Evolutionary conservation across 768 basidiomycete species (phyloP).

Genomic region (Hygrophorus pudorinus): DNA sequence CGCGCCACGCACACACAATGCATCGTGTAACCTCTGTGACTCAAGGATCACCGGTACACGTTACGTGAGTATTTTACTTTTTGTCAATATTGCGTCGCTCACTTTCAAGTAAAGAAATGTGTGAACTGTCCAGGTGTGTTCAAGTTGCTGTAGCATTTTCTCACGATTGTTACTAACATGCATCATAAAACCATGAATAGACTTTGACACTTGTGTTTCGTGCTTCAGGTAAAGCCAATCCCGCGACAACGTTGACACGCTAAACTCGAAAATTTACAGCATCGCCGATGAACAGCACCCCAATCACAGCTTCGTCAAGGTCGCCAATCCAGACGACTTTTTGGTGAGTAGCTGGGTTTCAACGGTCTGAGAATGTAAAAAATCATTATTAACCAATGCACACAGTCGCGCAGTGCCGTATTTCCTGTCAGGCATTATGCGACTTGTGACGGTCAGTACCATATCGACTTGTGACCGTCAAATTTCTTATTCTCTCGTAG

Average conservation of each 20-base stretch:
- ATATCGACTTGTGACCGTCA: neutral
- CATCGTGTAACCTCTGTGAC: conserved; percentile 72
- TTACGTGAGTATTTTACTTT: conserved; percentile 41
- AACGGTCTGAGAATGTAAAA: neutral
- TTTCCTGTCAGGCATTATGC: conserved; percentile 35
- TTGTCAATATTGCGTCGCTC: conserved; percentile 2
- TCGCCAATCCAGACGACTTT: conserved; percentile 43
- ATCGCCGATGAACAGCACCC: conserved; percentile 73
- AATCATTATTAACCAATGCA: no score
- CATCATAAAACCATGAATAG: conserved; percentile 14
- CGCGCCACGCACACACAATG: conserved; percentile 40
- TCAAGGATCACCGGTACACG: conserved; percentile 59
- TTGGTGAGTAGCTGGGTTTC: conserved; percentile 34
- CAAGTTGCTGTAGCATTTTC: neutral
- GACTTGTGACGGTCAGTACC: conserved; percentile 43
- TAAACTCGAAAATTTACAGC: conserved; percentile 19
- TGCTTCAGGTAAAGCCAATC: conserved; percentile 46
- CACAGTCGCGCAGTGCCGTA: conserved; percentile 14
- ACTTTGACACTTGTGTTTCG: conserved; percentile 65
- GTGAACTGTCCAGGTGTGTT: conserved; percentile 44
- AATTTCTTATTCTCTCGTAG: conserved; percentile 13
- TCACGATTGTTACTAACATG: neutral
- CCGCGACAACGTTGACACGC: neutral
- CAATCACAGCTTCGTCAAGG: conserved; percentile 58
- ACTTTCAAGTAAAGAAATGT: conserved; percentile 49